phyloP scores from a whole-genome alignment of 768 basidiomycete species.

The Tricholoma hemisulphureum region DNA sequence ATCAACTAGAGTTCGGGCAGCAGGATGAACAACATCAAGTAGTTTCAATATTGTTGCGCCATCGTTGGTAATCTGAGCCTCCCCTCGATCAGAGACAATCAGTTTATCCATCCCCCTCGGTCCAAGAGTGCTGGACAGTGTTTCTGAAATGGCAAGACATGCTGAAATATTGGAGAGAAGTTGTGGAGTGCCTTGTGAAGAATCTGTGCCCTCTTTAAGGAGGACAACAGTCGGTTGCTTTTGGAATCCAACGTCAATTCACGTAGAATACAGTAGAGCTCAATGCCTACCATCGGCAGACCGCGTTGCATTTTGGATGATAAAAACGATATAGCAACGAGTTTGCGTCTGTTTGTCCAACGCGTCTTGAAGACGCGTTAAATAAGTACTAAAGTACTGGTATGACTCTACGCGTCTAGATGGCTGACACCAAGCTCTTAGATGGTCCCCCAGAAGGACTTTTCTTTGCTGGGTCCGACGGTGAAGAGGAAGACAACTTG shows the following conservation, averaged over 20 bases:
- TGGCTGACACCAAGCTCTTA: conserved; percentile 27
- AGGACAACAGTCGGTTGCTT: conserved; percentile 98
- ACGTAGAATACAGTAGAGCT: neutral
- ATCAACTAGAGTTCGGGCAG: conserved; percentile 96
- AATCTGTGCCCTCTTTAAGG: conserved; percentile 93
- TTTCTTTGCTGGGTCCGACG: conserved; percentile 65
- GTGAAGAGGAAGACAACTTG: conserved; percentile 37
- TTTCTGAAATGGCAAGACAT: conserved; percentile 90
- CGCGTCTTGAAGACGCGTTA: conserved; percentile 41
- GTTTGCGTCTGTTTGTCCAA: conserved; percentile 39
- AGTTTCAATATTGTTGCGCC: conserved; percentile 98
- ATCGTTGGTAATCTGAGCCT: conserved; percentile 99
- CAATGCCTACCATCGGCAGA: conserved; percentile 63
- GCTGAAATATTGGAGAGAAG: conserved; percentile 94
- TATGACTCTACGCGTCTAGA: conserved; percentile 24
- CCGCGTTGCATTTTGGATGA: conserved; percentile 75
- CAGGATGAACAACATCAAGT: conserved; percentile 96
- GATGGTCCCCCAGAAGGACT: conserved; percentile 35
- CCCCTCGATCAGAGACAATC: conserved; percentile 89
- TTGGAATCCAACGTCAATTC: conserved; percentile 14
- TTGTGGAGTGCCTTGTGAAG: conserved; percentile 91
- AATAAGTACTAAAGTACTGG: no score
- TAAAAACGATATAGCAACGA: conserved; percentile 22
- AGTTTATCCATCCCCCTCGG: conserved; percentile 99
- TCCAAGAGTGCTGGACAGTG: conserved; percentile 91